Evolutionary conservation across 306 rosid species (phyloP).

Genomic region (Arachis hypogaea): DNA sequence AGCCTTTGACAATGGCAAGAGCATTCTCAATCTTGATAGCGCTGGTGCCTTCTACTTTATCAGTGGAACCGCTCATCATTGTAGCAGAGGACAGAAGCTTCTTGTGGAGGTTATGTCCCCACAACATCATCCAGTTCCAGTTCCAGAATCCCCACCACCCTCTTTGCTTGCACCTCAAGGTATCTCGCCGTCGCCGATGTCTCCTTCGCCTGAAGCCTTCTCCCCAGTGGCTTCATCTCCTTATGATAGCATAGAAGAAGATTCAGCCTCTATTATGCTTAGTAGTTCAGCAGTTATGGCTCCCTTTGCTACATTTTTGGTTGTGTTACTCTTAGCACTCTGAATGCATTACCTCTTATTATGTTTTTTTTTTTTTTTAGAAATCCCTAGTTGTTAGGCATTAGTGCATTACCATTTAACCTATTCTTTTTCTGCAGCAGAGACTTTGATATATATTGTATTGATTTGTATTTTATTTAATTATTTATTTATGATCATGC

Average conservation of each 20-base stretch:
- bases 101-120: slow-evolving; percentile 71
- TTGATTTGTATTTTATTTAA: neutral
- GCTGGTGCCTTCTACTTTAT: slow-evolving; percentile 77
- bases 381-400: no score
- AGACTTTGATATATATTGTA: no score
- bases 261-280: slow-evolving; percentile 28
- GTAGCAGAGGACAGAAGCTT: slow-evolving; percentile 70
- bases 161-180: slow-evolving; percentile 47
- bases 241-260: slow-evolving; percentile 38
- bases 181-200: neutral
- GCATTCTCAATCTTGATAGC: slow-evolving; percentile 62
- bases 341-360: neutral
- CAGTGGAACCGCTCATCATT: slow-evolving; percentile 65
- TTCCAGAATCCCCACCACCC: slow-evolving; percentile 46
- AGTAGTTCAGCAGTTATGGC: slow-evolving; percentile 34
- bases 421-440: no score
- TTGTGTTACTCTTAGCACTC: slow-evolving; percentile 27
- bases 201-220: slow-evolving; percentile 47
- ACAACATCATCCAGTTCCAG: slow-evolving; percentile 29
- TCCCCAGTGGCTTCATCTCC: slow-evolving; percentile 49
- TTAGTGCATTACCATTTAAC: no score
- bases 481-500: slow-evolving; percentile 23
- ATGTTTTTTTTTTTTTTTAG: no score
- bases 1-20: slow-evolving; percentile 67
- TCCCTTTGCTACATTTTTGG: slow-evolving; percentile 32